A percentile compares a stretch with the other conserved stretches of the same genome.
Conservation (phyloP, 106 monocot species). For the Dendrobium chrysotoxum region DNA sequence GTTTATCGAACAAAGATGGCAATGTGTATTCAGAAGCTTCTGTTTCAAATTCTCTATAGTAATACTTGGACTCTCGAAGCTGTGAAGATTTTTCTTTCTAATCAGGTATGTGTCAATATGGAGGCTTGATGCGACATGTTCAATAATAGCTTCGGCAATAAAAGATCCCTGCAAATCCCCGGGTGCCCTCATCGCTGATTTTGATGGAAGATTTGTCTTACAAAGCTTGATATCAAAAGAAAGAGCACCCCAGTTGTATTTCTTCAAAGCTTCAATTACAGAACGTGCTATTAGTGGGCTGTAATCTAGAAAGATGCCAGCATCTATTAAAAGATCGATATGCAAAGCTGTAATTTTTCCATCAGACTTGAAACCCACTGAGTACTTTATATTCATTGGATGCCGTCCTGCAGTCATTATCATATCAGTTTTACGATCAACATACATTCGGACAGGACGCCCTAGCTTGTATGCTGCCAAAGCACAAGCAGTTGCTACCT, state of each 20-base stretch:
- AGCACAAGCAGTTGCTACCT: conserved; percentile 83
- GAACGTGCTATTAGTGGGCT: conserved; percentile 36
- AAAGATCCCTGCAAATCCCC: conserved; percentile 82
- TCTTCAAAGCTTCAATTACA: conserved; percentile 46
- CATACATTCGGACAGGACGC: conserved; percentile 70
- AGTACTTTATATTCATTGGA: conserved; percentile 73
- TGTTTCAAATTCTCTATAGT: conserved; percentile 25
- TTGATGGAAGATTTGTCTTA: conserved; percentile 60
- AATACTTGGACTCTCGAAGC: conserved; percentile 43
- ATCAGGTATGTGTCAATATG: conserved; percentile 34
- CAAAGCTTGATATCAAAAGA: conserved; percentile 68
- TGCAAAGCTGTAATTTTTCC: conserved; percentile 83
- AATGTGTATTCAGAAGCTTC: conserved; percentile 61
- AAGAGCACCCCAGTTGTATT: conserved; percentile 87
- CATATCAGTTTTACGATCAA: conserved; percentile 92
- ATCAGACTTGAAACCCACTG: conserved; percentile 63
- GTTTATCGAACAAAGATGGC: conserved; percentile 34
- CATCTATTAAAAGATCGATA: conserved; percentile 63
- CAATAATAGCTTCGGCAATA: conserved; percentile 76
- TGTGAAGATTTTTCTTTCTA: conserved; percentile 62
- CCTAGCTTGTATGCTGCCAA: conserved; percentile 70
- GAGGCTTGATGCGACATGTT: conserved; percentile 68
- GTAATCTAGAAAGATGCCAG: conserved; percentile 45
- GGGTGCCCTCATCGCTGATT: conserved; percentile 67
- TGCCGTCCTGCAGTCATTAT: conserved; percentile 73